These are phyloP conservation scores for Mortierella alpina DNA, from an alignment of 192 early-diverging fungal genomes.

Conservation along the genomic window DNA sequence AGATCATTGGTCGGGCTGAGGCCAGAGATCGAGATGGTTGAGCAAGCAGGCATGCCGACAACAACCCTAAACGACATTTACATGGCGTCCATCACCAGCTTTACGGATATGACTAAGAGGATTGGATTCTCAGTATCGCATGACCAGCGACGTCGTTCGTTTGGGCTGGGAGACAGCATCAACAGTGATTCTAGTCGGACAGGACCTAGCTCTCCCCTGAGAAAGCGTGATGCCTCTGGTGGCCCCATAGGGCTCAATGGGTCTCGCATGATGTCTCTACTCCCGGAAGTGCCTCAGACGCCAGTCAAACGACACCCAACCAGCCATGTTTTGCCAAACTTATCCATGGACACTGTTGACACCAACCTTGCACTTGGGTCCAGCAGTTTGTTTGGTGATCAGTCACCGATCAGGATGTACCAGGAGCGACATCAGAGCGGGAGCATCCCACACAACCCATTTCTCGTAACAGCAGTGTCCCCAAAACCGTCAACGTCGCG, in stretches of 20 bases:
- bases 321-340: conserved; percentile 36
- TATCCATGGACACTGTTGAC: conserved; percentile 48
- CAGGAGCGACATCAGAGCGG: conserved; percentile 15
- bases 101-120: conserved; percentile 41
- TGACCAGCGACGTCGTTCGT: neutral
- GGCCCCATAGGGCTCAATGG: conserved; percentile 17
- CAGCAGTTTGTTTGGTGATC: conserved; percentile 36
- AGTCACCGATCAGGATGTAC: conserved; percentile 26
- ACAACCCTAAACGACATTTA: conserved; percentile 38
- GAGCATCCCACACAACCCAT: conserved; percentile 23
- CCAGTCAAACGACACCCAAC: conserved; percentile 34
- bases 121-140: conserved; percentile 7
- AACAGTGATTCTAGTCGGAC: neutral
- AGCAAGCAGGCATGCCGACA: conserved; percentile 31
- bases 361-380: conserved; percentile 44
- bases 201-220: conserved; percentile 7
- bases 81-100: conserved; percentile 46
- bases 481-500: conserved; percentile 4
- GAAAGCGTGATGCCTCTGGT: neutral
- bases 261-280: conserved; percentile 34
- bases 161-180: neutral
- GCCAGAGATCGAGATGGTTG: conserved; percentile 36
- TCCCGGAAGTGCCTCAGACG: conserved; percentile 42
- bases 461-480: conserved; percentile 6
- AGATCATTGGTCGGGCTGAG: conserved; percentile 33